Evolutionary conservation across 2,329 filamentous ascomycete species (phyloP), one percentile per base, ranked within the genome.

Genomic region (Epichloe typhina): DNA sequence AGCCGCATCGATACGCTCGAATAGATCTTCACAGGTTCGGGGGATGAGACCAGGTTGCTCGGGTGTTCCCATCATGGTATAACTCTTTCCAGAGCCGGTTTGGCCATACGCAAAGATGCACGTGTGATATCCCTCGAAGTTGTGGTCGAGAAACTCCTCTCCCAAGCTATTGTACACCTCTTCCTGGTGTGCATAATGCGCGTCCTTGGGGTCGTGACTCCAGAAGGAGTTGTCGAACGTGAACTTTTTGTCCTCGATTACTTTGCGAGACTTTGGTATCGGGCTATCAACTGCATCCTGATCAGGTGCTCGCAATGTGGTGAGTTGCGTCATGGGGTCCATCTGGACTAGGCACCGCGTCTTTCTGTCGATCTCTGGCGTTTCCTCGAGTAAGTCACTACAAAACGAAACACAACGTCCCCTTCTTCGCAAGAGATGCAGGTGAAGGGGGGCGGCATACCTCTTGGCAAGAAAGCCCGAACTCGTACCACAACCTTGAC

Each of bases 41-140:
- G 7, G 93, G 57, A 98, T 98, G 50, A 98, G 75, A 4, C 93
- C 93, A 0, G 89, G 88, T 58, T 94, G 80, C 33, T 93, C 86
- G 5, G 83, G 75, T 1, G 77, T 83, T 42, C 93, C 93, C 93
- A 98, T 98, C 82, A 86, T 98, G 41, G 93, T 96, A 70, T 97
- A 98, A 65, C 88, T 95, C 73, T 98, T 98, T 48, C 93, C 93
- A 0, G 90, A 95, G 23, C 93, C 93, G 0, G 93, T 98, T 72
- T 98, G 93, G 11, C 93, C 93, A 62, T 98, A 97, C 54, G 93
- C 93, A 64, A 98, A 97, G 59, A 98, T 98, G 67, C 93, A 98
- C 0, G 93, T 98, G 69, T 98, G 91, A 71, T 98, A 98, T 56
- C 93, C 93, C 64, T 96, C 90, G 61, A 98, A 98, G 71, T 98